A percentile compares a stretch with the other conserved stretches of the same genome.
These are phyloP conservation scores for Stemphylium lycopersici DNA, from an alignment of 2,329 filamentous ascomycete genomes.

Conservation along the genomic window DNA sequence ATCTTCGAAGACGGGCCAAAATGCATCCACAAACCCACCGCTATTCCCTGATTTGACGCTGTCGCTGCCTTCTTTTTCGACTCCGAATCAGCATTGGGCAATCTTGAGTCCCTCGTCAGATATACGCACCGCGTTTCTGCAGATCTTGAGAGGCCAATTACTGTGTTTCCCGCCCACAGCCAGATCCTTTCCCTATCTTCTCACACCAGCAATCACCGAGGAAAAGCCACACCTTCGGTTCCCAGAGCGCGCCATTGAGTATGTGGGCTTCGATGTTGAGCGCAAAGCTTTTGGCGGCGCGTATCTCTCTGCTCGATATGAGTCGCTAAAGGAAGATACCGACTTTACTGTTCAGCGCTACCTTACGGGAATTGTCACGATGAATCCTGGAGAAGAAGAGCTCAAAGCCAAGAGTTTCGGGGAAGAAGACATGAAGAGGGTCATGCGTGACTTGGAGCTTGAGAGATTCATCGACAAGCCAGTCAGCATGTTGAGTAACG, in stretches of 20 bases:
- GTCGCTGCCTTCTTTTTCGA: conserved; percentile 65
- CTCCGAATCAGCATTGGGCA: conserved; percentile 72
- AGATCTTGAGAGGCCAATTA: conserved; percentile 76
- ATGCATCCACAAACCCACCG: conserved; percentile 66
- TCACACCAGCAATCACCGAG: conserved; percentile 63
- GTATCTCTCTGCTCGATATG: conserved; percentile 89
- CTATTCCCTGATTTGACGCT: conserved; percentile 77
- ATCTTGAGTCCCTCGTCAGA: conserved; percentile 79
- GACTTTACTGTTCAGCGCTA: conserved; percentile 87
- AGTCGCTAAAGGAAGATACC: conserved; percentile 82
- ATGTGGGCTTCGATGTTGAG: conserved; percentile 88
- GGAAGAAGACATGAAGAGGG: conserved; percentile 58
- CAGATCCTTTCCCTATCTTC: conserved; percentile 79
- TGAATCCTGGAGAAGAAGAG: conserved; percentile 71
- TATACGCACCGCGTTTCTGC: conserved; percentile 82
- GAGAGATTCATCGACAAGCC: conserved; percentile 75
- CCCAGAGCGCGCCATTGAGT: conserved; percentile 74
- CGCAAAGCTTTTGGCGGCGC: conserved; percentile 65
- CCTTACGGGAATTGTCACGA: conserved; percentile 77
- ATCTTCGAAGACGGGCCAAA: conserved; percentile 44
- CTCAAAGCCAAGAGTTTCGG: conserved; percentile 57
- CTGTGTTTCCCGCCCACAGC: conserved; percentile 77
- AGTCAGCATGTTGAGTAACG: conserved; percentile 89
- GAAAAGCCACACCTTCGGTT: conserved; percentile 61
- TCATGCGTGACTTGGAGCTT: conserved; percentile 74